Evolutionary conservation across 441 rosid species (phyloP).

Genomic region (Adansonia rubrostipa): DNA sequence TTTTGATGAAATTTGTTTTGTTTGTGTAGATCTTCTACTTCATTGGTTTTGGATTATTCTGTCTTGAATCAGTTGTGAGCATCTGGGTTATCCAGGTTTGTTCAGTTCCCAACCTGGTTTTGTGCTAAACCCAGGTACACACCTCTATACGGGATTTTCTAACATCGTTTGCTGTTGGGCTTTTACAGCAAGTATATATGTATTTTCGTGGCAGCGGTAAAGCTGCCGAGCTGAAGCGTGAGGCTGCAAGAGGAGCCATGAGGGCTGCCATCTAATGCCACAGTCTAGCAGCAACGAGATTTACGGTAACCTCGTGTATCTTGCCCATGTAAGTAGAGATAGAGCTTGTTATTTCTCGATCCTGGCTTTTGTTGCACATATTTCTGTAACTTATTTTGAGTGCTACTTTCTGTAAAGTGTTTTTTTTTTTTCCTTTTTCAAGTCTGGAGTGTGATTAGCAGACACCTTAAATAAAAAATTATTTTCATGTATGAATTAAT

Average conservation of each 20-base stretch:
- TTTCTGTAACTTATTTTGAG: constrained; percentile 22
- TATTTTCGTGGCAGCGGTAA: constrained; percentile 80
- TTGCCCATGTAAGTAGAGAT: constrained; percentile 19
- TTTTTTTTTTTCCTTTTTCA: not conserved
- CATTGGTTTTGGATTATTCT: constrained; percentile 78
- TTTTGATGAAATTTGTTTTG: constrained; percentile 21
- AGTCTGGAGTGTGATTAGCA: constrained; percentile 9
- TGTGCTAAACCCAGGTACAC: not conserved
- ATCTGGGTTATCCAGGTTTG: constrained; percentile 93
- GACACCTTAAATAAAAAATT: constrained; percentile 6
- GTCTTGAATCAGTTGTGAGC: constrained; percentile 73
- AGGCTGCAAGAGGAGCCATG: constrained; percentile 72
- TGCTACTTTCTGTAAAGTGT: not conserved
- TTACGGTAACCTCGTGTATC: not conserved
- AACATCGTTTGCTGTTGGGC: not conserved
- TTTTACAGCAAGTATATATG: constrained; percentile 75
- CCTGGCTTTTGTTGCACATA: constrained; percentile 25
- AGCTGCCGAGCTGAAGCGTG: constrained; percentile 62
- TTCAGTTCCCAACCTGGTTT: not conserved
- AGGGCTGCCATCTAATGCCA: constrained; percentile 66
- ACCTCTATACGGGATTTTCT: not conserved
- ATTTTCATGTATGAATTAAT: constrained; percentile 18
- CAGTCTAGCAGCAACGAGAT: not conserved
- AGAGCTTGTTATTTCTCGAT: constrained; percentile 13
- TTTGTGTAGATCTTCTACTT: constrained; percentile 80